phyloP scores from a whole-genome alignment of 108 stramenopile genomes.

The Chaetoceros tenuissimus region DNA sequence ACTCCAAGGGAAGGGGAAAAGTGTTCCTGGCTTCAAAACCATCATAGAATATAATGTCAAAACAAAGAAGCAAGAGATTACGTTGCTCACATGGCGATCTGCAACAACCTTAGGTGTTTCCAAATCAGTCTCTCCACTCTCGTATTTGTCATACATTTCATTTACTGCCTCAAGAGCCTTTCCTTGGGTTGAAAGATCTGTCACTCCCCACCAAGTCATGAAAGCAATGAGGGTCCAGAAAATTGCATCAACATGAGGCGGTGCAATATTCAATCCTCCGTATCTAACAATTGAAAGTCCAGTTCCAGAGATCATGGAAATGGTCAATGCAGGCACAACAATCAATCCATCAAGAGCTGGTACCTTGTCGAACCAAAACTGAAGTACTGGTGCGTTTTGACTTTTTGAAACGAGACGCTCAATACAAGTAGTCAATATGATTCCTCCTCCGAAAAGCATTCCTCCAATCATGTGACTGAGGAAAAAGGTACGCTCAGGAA shows the following conservation, averaged over 20 bases:
- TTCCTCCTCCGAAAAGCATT: slow-evolving; percentile 51
- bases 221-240: slow-evolving; percentile 45
- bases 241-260: slow-evolving; percentile 37
- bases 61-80: slow-evolving; percentile 44
- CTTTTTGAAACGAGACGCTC: slow-evolving; percentile 34
- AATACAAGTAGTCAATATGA: slow-evolving; percentile 37
- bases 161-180: slow-evolving; percentile 26
- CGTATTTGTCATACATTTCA: slow-evolving; percentile 18
- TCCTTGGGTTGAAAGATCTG: slow-evolving; percentile 49
- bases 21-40: slow-evolving; percentile 51
- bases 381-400: slow-evolving; percentile 28
- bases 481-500: slow-evolving; percentile 40
- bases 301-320: slow-evolving; percentile 39
- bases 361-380: slow-evolving; percentile 55
- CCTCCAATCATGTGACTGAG: slow-evolving; percentile 43
- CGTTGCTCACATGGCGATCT: slow-evolving; percentile 45
- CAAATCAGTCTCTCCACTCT: slow-evolving; percentile 14
- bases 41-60: slow-evolving; percentile 45
- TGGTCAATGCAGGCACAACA: slow-evolving; percentile 49
- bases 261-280: slow-evolving; percentile 45
- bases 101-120: slow-evolving; percentile 36
- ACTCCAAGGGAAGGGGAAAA: slow-evolving; percentile 24
- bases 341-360: slow-evolving; percentile 37
- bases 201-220: slow-evolving; percentile 46
- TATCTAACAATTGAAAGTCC: slow-evolving; percentile 40